phyloP scores from a whole-genome alignment of 306 rosid species.

The Pterocarpus macrocarpus region DNA sequence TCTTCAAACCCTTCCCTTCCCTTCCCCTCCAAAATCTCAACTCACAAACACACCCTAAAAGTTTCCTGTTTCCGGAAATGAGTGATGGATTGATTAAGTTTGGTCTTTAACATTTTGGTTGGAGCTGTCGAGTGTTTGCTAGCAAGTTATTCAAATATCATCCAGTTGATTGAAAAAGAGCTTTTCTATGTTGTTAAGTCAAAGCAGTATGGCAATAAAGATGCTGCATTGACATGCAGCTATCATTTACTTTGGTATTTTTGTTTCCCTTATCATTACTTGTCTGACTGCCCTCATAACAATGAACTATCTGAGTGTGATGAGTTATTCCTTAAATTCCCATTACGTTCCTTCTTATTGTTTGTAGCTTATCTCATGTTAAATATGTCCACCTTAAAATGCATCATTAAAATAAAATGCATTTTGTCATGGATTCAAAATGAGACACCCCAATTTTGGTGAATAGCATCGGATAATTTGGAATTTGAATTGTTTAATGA shows the following conservation, averaged over 20 bases:
- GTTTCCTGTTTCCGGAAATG: constrained; percentile 26
- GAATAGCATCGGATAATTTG: constrained; percentile 30
- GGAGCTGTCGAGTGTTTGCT: constrained; percentile 27
- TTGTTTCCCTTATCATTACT: constrained; percentile 3
- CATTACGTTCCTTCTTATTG: constrained; percentile 11
- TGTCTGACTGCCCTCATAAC: constrained; percentile 26
- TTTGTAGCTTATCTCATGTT: constrained; percentile 17
- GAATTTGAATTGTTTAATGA: constrained; percentile 46
- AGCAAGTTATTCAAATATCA: not conserved
- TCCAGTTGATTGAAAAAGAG: too few species aligned
- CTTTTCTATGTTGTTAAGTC: too few species aligned
- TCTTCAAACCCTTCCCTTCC: too few species aligned
- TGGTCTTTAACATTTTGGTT: constrained; percentile 12
- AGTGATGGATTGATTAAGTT: constrained; percentile 26
- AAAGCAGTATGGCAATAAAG: constrained; percentile 15
- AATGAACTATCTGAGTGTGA: not conserved
- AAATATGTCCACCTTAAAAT: constrained; percentile 7
- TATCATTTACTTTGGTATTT: constrained; percentile 17
- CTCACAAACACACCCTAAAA: not conserved
- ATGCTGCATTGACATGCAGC: constrained; percentile 44
- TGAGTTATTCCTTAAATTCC: not conserved
- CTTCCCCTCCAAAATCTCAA: too few species aligned
- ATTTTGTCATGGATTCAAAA: constrained; percentile 33
- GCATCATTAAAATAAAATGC: constrained; percentile 11
- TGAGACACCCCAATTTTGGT: constrained; percentile 32